phyloP scores from a whole-genome alignment of 352 stramenopile genomes.

The Globisporangium nunn region DNA sequence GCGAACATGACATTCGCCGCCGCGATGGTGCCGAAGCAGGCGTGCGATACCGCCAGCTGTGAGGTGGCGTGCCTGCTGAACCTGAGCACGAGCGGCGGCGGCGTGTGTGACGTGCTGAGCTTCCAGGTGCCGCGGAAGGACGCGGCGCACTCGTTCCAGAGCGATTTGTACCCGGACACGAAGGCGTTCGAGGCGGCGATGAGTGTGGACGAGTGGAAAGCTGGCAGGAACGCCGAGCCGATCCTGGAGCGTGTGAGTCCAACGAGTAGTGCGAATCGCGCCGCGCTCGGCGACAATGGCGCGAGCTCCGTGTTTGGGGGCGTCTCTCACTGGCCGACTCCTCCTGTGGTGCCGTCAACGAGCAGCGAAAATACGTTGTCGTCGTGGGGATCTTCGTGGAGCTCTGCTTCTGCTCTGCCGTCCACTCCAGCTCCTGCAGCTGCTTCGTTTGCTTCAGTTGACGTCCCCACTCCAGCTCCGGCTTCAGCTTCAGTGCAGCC shows the following conservation, averaged over 20 bases:
- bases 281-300: conserved; percentile 4
- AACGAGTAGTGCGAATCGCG: conserved; percentile 14
- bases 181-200: conserved; percentile 29
- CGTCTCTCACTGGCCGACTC: background rate
- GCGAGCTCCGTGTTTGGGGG: conserved; percentile 27
- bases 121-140: conserved; percentile 65
- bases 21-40: conserved; percentile 42
- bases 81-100: conserved; percentile 33
- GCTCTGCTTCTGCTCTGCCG: conserved; percentile 1
- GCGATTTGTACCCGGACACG: conserved; percentile 70
- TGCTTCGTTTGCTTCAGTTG: conserved; percentile 5
- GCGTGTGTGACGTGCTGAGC: conserved; percentile 53
- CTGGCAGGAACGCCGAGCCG: conserved; percentile 34
- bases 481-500: conserved; percentile 5
- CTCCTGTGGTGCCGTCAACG: background rate
- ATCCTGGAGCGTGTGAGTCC: conserved; percentile 28
- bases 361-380: background rate
- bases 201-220: conserved; percentile 31
- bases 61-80: conserved; percentile 65
- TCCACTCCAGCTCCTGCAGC: background rate
- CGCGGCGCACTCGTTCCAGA: conserved; percentile 53
- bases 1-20: conserved; percentile 51
- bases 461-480: background rate
- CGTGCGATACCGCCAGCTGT: conserved; percentile 39
- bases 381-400: conserved; percentile 10